These are phyloP conservation scores for Fusarium bactridioides DNA, from an alignment of 2,329 filamentous ascomycete species.

Conservation along the genomic window DNA sequence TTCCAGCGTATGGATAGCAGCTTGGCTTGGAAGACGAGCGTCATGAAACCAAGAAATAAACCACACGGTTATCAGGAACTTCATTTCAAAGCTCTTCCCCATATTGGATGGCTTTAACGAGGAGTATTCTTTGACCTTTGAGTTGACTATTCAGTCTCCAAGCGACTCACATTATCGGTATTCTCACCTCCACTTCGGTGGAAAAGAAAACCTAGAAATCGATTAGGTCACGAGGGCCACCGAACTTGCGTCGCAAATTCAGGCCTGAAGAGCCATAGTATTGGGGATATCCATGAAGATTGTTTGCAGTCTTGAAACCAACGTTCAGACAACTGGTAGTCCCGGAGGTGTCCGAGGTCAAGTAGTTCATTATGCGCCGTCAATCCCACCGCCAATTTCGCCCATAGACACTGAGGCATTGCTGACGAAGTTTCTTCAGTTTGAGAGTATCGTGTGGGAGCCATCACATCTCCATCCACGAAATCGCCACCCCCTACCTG, in stretches of 20 bases:
- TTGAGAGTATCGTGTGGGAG: neutral
- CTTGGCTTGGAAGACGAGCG: neutral
- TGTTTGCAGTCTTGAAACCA: neutral
- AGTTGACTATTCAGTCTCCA: neutral
- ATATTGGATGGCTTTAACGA: neutral
- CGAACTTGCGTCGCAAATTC: neutral
- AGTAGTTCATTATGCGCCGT: neutral
- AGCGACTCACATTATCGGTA: neutral
- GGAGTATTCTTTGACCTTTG: neutral
- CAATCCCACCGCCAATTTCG: neutral
- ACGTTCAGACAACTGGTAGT: neutral
- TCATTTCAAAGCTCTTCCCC: neutral
- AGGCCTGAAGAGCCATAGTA: neutral
- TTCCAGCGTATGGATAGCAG: neutral
- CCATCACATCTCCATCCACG: neutral
- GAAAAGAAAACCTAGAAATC: neutral
- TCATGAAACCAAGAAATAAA: neutral
- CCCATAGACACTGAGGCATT: neutral
- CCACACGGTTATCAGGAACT: too few species aligned
- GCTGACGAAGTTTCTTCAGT: neutral
- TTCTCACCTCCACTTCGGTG: neutral
- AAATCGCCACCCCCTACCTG: neutral
- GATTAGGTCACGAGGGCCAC: neutral
- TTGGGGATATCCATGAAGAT: neutral
- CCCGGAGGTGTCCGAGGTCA: neutral